Evolutionary conservation across 345 rosid genomes (phyloP).

Genomic region (Anacardium occidentale): DNA sequence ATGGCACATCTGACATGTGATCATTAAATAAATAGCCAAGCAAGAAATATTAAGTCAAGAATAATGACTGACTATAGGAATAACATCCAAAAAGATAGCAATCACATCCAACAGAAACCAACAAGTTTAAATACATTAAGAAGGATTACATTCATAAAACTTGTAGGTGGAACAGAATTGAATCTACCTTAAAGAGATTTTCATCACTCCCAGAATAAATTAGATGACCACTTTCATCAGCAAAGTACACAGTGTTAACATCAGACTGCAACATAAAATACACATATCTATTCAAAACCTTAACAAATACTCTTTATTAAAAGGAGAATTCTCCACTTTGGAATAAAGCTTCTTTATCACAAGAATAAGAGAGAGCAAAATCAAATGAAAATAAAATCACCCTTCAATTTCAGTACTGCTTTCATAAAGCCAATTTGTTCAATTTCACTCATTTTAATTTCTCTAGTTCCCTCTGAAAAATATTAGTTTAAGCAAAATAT

Average conservation of each 20-base stretch:
- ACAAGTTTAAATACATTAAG: neutral
- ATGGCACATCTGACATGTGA: neutral
- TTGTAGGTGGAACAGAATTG: neutral
- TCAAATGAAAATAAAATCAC: neutral
- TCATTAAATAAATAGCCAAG: neutral
- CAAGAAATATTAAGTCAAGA: neutral
- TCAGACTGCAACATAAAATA: conserved; percentile 69
- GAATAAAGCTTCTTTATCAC: conserved; percentile 1
- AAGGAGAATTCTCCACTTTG: neutral
- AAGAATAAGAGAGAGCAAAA: conserved; percentile 23
- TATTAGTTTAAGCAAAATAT: neutral
- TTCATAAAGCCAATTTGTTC: conserved; percentile 1
- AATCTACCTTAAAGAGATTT: conserved; percentile 70
- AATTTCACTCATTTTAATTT: neutral
- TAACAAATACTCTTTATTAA: neutral
- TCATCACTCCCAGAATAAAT: conserved; percentile 94
- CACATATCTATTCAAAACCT: conserved; percentile 43
- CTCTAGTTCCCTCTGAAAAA: neutral
- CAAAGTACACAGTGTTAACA: conserved; percentile 89
- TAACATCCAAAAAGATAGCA: conserved; percentile 5
- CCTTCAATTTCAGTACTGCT: neutral
- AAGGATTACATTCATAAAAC: neutral
- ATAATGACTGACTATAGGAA: neutral
- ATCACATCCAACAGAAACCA: neutral
- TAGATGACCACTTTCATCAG: conserved; percentile 89